phyloP scores from a whole-genome alignment of 176 grass and related monocot genomes.

The Carex cristatella region DNA sequence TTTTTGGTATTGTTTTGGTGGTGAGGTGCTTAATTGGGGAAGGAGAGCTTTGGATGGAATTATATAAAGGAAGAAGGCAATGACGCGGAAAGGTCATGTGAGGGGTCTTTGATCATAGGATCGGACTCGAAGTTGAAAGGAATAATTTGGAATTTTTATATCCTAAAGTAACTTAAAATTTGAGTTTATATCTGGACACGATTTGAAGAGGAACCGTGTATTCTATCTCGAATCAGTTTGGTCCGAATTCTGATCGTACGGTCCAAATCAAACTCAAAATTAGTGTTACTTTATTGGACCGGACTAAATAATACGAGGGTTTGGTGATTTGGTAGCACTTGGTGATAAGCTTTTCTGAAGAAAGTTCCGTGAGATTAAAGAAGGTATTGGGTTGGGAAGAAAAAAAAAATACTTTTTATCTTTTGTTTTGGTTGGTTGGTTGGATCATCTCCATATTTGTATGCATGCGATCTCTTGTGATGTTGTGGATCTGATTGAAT shows the following conservation, averaged over 20 bases:
- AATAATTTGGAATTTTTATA: not conserved
- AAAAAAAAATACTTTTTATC: not conserved
- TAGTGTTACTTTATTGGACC: too few relatives aligned
- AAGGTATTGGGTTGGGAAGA: not conserved
- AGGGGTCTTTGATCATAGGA: slow-evolving; percentile 17
- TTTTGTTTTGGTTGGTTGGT: not conserved
- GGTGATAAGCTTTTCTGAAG: not conserved
- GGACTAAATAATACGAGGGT: not conserved
- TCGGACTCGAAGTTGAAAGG: slow-evolving; percentile 13
- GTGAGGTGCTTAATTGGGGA: not conserved
- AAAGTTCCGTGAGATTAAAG: not conserved
- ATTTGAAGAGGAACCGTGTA: too few relatives aligned
- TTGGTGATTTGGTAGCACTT: not conserved
- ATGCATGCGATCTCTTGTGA: not conserved
- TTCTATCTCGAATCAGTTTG: too few relatives aligned
- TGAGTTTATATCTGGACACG: too few relatives aligned
- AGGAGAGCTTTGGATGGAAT: not conserved
- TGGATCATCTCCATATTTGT: not conserved
- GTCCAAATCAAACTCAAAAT: too few relatives aligned
- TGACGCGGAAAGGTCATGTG: slow-evolving; percentile 53
- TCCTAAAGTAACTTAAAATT: too few relatives aligned
- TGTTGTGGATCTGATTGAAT: not conserved
- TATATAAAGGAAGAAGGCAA: slow-evolving; percentile 39
- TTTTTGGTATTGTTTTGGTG: not conserved
- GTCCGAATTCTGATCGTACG: too few relatives aligned